Base-by-base conservation (phyloP, 2,329 filamentous ascomycete genomes). In the Cytospora schulzeri region DNA sequence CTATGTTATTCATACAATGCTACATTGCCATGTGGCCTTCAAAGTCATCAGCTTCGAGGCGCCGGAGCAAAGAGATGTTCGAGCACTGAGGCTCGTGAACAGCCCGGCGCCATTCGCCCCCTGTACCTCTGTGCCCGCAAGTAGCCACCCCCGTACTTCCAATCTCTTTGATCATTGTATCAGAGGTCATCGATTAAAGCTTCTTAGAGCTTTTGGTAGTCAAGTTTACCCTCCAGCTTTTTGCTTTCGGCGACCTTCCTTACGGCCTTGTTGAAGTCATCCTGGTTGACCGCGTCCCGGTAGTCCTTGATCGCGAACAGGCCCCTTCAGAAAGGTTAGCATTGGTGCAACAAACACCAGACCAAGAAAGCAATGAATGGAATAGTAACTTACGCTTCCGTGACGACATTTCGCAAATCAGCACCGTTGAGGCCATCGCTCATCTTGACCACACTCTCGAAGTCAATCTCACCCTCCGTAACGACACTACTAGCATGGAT, bases 361-460 rank as follows among this genome's bases (percentile, higher is more conserved):
- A 75, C 66, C 52, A 45, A 48, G 28, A 51, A 53, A 48, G 28
- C 50, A 53, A 57, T 28, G 12, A 48, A 29, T 24, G 28, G 12
- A 50, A 38, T 22, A 48, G 14, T 35, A 38, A 88, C 92, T 83
- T 86, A 96, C 92, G 95, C 95, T 84, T 99, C 95, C 17, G 95
- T 99, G 60, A 99, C 93, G 60, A 99, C 93, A 75, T 99, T 99
- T 74, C 95, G 86, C 82, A 99, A 80, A 87, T 99, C 95, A 58
- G 95, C 95, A 75, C 95, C 95, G 79, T 99, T 99, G 72, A 99
- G 85, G 31, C 94, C 93, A 74, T 99, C 95, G 72, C 93, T 97
- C 95, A 99, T 99, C 88, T 99, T 99, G 70, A 99, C 95, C 66
- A 99, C 93, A 73, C 92, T 97, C 85, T 99, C 95, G 75, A 96